These are phyloP conservation scores for Suhomyces sp. DNA, from an alignment of 805 yeast species.

Conservation along the genomic window DNA sequence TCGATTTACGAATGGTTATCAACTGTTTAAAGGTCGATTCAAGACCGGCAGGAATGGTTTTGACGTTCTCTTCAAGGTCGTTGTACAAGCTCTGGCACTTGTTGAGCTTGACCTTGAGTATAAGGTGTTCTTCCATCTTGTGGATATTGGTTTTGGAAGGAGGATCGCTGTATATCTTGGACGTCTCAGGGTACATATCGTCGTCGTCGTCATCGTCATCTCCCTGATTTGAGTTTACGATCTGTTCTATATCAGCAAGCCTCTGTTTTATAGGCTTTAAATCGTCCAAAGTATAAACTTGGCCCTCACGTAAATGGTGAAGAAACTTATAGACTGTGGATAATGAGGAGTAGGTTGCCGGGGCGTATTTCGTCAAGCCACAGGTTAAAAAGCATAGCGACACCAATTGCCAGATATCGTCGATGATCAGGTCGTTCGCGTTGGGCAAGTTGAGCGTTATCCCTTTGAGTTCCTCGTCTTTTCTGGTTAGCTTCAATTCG, in stretches of 20 bases:
- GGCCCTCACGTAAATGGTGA: constrained; percentile 77
- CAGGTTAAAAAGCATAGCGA: constrained; percentile 88
- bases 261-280: constrained; percentile 73
- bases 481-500: constrained; percentile 52
- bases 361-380: constrained; percentile 85
- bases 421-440: constrained; percentile 69
- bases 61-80: constrained; percentile 51
- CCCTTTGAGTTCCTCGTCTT: constrained; percentile 41
- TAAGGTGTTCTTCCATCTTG: constrained; percentile 53
- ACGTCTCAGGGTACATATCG: neutral
- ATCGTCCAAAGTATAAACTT: constrained; percentile 82
- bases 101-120: constrained; percentile 63
- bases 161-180: neutral
- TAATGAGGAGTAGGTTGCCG: constrained; percentile 89
- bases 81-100: constrained; percentile 59
- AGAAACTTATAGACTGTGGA: constrained; percentile 82
- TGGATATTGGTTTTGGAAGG: constrained; percentile 17
- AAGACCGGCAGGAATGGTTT: constrained; percentile 39
- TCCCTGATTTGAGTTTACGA: constrained; percentile 40
- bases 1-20: constrained; percentile 58
- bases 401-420: constrained; percentile 85
- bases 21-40: constrained; percentile 53
- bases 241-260: constrained; percentile 62
- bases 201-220: constrained; percentile 4
- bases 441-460: constrained; percentile 40